Base-by-base conservation (phyloP, 2,329 filamentous ascomycete species). In the Colletotrichum noveboracense region DNA sequence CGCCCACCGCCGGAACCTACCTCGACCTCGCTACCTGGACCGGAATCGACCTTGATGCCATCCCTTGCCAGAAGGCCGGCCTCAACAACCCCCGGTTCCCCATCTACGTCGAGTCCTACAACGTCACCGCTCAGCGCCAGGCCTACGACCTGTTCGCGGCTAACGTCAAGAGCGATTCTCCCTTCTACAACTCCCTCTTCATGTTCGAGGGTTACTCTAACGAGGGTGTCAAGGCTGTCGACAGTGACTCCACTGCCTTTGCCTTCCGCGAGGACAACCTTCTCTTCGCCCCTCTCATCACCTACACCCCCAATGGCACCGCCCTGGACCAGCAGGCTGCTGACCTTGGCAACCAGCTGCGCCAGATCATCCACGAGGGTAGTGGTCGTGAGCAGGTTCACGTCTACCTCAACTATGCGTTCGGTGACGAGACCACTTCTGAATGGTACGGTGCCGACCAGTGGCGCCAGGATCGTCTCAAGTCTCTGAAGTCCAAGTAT, bases 181-280 rank as follows among this genome's bases (percentile, higher is more conserved):
- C 66, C 7, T 77, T 77, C 34, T 75, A 81, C n/a, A 78, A 83
- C 77, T 86, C 86, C 2, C 82, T 90, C 60, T 88, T 91, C 81
- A 87, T 91, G 86, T 89, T 91, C 70, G 90, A 92, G 78, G 88
- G 88, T 5, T 92, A 91, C 80, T 85, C 89, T 2, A 81, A 80
- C 9, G 80, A 86, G 26, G 89, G 86, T 2, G 85, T 91, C 3
- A 79, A 85, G 68, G 81, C 80, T 0, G 78, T 88, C 52, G 76
- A 80, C 61, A 78, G 76, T 30, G 79, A 80, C 12, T 83, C 84
- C 2, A 84, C 85, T 5, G 88, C 89, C 1, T 91, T 86, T 72
- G 84, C 88, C 21, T 86, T 85, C 80, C 86, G 89, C 3, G 77
- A 80, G 3, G 85, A 87, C 67, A 86, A 87, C 77, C 77, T 90